Evolutionary conservation across 1,284 basidiomycete genomes (phyloP).

Genomic region (Xerocomus minutiporus): DNA sequence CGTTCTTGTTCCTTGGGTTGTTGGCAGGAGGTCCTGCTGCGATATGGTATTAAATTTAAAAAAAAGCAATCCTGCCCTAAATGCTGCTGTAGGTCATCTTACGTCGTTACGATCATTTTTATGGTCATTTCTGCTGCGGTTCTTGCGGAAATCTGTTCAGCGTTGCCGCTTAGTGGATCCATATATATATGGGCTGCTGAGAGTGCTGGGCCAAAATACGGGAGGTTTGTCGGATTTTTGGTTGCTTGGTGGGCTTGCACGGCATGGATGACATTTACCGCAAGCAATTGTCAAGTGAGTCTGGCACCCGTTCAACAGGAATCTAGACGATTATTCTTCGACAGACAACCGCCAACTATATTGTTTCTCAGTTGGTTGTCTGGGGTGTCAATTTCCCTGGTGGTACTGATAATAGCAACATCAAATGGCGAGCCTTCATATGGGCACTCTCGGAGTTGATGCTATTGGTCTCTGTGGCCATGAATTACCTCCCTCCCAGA

Average conservation of each 20-base stretch:
- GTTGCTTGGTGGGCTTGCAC: conserved; percentile 88
- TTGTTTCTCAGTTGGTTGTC: conserved; percentile 75
- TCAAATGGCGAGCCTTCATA: conserved; percentile 79
- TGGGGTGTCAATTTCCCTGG: conserved; percentile 79
- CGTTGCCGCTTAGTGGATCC: conserved; percentile 78
- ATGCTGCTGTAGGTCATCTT: conserved; percentile 62
- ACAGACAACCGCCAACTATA: conserved; percentile 79
- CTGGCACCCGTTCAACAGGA: neutral
- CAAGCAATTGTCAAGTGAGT: conserved; percentile 73
- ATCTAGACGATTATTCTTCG: conserved; percentile 1
- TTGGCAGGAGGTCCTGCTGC: conserved; percentile 81
- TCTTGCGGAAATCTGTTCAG: conserved; percentile 83
- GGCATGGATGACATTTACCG: conserved; percentile 87
- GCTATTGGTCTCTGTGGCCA: conserved; percentile 62
- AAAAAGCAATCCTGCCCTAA: conserved; percentile 1
- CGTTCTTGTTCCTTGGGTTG: conserved; percentile 75
- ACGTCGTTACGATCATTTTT: conserved; percentile 72
- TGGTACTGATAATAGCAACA: conserved; percentile 59
- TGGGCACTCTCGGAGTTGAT: conserved; percentile 76
- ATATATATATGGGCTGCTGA: conserved; percentile 91
- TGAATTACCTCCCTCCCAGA: conserved; percentile 78
- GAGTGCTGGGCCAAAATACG: conserved; percentile 79
- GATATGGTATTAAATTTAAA: conserved; percentile 49
- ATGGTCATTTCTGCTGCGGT: conserved; percentile 83
- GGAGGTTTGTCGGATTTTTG: conserved; percentile 77